Base-by-base conservation (phyloP, 1,284 basidiomycete genomes). In the Sporisorium graminicola region DNA sequence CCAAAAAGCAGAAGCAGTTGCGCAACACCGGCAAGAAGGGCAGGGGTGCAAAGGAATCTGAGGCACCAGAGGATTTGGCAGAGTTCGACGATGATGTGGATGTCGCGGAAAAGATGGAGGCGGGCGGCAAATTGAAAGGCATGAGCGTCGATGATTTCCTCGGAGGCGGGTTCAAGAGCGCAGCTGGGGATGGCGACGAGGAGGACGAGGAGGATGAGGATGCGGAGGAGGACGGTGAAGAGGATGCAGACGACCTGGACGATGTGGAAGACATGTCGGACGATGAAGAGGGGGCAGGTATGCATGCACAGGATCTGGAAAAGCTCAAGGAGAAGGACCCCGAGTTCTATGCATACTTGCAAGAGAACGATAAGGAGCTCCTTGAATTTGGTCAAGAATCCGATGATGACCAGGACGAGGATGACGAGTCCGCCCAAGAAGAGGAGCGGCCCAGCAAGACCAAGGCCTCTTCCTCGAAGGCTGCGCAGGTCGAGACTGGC, bases 261-360 rank as follows among this genome's bases (percentile, higher is more conserved):
- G 76, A 79, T 26, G 61, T 83, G 5, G 81, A 83, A 43, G 79
- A 74, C 5, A 71, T 82, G 57, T 75, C 77, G 20, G 82, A 82
- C 54, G 68, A 81, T 13, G 71, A 72, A 26, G 67, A 71, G n/a
- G 81, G 75, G 27, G 72, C 58, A 13, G 72, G 68, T 37, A 77
- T 65, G 64, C 94, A 96, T 87, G 87, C 93, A 51, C 86, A 90
- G 51, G 92, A 98, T 62, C 90, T 99, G n/a, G 92, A 93, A 53
- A 92, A 93, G 82, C 89, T 99, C 43, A 93, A 93, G 14, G 92
- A 96, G 86, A 96, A 94, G 86, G 97, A 99, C 86, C 96, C 96
- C 20, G 96, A 98, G 82, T 99, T 99, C 88, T 99, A 91, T 91
- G 95, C 97, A 86, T 99, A 97, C 85, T 89, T 99, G 8, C 92